Base-by-base conservation (phyloP, 1,284 basidiomycete genomes). In the Athelia psychrophila region DNA sequence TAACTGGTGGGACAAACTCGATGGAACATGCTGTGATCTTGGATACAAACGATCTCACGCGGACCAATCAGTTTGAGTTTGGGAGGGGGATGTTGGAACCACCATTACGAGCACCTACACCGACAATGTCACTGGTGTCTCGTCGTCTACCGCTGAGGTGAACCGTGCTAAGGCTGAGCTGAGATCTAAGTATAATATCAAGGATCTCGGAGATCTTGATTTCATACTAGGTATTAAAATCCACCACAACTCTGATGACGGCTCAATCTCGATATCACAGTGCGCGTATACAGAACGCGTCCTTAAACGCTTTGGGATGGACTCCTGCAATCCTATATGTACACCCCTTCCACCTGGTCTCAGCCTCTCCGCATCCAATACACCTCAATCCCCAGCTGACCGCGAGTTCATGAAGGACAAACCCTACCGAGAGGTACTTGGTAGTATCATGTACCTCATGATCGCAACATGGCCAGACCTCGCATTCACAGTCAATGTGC, bases 361-460 rank as follows among this genome's bases (percentile, higher is more conserved):
- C 19, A 47, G 53, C 4, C 58, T 69, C 3, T 54, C 51, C 1
- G 49, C 25, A 0, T 3, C 49, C 0, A 60, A 67, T 44, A 58
- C 53, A 2, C 65, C 63, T 5, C 50, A 55, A 15, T 62, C 61
- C 4, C 56, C 56, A 13, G 19, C 49, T 8, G 61, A 68, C 24
- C 33, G 51, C 47, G 54, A 56, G 2, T 49, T 38, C 2, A 71
- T 69, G 66, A 52, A 51, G 0, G 57, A 67, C 47, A 53, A 64
- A 1, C 70, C 63, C 6, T 66, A 65, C 55, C 52, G 42, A 35
- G 52, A 57, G 51, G 62, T 59, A 15, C 49, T 72, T 3, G 65
- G 68, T 0, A 63, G 61, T 1, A 54, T 73, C 35, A 66, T 68
- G 60, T 71, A 70, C 47, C 63, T 64, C 5, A 62, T 60, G 5